Base-by-base conservation (phyloP, 345 rosid genomes). In the Moricandia moricandioides region DNA sequence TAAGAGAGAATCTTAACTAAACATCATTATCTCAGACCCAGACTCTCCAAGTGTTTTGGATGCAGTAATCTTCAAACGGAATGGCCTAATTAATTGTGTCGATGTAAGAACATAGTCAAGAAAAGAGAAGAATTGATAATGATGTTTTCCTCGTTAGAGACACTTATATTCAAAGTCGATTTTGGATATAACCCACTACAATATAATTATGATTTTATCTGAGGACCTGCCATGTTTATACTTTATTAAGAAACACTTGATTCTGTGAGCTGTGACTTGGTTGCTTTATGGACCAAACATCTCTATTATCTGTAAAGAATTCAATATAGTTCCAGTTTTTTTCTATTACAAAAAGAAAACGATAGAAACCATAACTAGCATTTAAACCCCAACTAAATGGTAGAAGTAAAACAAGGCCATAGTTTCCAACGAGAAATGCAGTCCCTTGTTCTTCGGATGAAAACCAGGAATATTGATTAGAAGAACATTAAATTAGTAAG, bases 391-490 rank as follows among this genome's bases (percentile, higher is more conserved):
- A n/a, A 61, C 61, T 71, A n/a, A 72, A 21, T 16, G 54, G 35
- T 21, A 61, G 16, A n/a, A 54, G 58, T 54, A 54, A 45, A 62
- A 24, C 5, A 34, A 51, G 34, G 7, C 5, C 35, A 49, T 26
- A 26, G 76, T 27, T 27, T 54, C 70, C 43, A 64, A 73, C 69
- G 52, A 72, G 64, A 37, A 61, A 54, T 37, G 43, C 39, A 56
- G 8, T 16, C 40, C 76, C 56, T 26, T 62, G 3, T 24, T 33
- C 26, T 21, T 72, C 13, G 70, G 77, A 52, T 52, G 56, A 49
- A 49, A 49, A 49, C 56, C 26, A 1, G 57, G 26, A 52, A 17
- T 3, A 8, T 18, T 7, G 17, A 52, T 7, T 16, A 8, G 16
- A 1, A 14, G 21, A 16, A 7, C 21, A 6, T 49, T 52, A 52